phyloP scores from a whole-genome alignment of 768 basidiomycete genomes.

The Xerocomellus amylosporus region DNA sequence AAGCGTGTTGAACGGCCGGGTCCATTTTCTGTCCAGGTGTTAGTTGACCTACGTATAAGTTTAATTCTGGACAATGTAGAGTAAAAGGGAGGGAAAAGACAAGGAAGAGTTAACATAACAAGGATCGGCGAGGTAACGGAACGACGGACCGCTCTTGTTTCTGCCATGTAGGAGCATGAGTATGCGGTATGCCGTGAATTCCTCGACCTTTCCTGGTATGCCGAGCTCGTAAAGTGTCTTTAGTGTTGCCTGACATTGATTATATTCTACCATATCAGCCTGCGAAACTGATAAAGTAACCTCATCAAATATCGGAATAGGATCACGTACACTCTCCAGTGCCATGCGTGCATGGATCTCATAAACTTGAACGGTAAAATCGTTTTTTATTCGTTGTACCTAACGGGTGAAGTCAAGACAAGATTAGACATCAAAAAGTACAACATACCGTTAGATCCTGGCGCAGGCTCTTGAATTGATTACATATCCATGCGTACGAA shows the following conservation, averaged over 20 bases:
- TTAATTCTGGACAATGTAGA: slow-evolving; percentile 64
- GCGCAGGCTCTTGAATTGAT: slow-evolving; percentile 95
- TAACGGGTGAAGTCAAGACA: slow-evolving; percentile 31
- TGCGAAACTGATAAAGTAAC: slow-evolving; percentile 36
- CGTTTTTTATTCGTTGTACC: slow-evolving; percentile 99
- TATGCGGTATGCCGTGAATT: slow-evolving; percentile 97
- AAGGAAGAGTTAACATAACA: slow-evolving; percentile 1
- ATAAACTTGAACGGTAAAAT: slow-evolving; percentile 95
- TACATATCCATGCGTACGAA: slow-evolving; percentile 88
- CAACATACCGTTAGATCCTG: slow-evolving; percentile 92
- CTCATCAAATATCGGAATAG: neutral
- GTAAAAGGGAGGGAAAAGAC: neutral
- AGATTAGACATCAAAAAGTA: neutral
- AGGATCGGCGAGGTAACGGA: neutral
- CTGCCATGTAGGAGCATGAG: slow-evolving; percentile 92
- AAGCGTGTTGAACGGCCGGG: slow-evolving; percentile 80
- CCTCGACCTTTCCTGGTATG: slow-evolving; percentile 87
- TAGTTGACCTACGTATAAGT: slow-evolving; percentile 96
- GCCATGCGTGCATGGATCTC: slow-evolving; percentile 99
- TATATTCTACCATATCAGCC: slow-evolving; percentile 98
- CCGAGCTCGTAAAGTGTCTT: slow-evolving; percentile 91
- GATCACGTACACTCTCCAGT: slow-evolving; percentile 70
- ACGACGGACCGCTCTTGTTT: slow-evolving; percentile 82
- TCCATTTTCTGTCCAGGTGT: slow-evolving; percentile 86
- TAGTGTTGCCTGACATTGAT: slow-evolving; percentile 92